Evolutionary conservation across 768 basidiomycete genomes (phyloP), one percentile per base, ranked within the genome.

Genomic region (Lentinula guzmanii): DNA sequence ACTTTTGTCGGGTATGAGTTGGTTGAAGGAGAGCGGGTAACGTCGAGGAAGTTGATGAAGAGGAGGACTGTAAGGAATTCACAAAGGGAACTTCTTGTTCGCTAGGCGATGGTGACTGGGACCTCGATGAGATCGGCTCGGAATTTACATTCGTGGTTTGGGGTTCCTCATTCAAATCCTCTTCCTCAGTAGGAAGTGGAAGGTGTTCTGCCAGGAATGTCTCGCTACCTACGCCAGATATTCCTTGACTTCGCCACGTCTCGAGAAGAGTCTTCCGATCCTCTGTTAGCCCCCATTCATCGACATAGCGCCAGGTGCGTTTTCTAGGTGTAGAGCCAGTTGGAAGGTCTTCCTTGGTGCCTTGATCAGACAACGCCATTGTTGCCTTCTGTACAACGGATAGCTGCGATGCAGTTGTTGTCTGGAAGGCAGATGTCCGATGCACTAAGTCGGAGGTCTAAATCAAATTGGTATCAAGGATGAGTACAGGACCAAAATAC

Each of bases 241-340:
- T 60, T 41, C 68, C 68, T 21, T 70, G 72, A 54, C 74, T 74
- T 69, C 76, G 76, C 80, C 83, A 83, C 41, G 76, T 73, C 46
- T 50, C 13, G 24, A 95, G 66, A 33, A 94, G 71, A 5, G 77
- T 75, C 3, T 87, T 83, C 31, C 92, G 82, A 60, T 74, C 78
- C 63, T 82, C 76, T 5, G 90, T 91, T 61, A 90, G 73, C 45
- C 84, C 80, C 90, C 92, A 93, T 54, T 83, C 73, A 64, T 89
- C 87, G 5, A 79, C 77, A 62, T 87, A 87, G 62, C 87, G 76
- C 85, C 89, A 89, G 34, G 73, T 71, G 35, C 89, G 86, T 76
- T 91, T 93, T 51, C 83, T 84, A 39, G 93, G 93, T 3, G 92
- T 94, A 58, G 74, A 74, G 5, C 92, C 92, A 13, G 87, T 90